A percentile compares a stretch with the other conserved stretches of the same genome.
These are phyloP conservation scores for Cystobasidium pallidum DNA, from an alignment of 1,284 basidiomycete species.

Conservation along the genomic window DNA sequence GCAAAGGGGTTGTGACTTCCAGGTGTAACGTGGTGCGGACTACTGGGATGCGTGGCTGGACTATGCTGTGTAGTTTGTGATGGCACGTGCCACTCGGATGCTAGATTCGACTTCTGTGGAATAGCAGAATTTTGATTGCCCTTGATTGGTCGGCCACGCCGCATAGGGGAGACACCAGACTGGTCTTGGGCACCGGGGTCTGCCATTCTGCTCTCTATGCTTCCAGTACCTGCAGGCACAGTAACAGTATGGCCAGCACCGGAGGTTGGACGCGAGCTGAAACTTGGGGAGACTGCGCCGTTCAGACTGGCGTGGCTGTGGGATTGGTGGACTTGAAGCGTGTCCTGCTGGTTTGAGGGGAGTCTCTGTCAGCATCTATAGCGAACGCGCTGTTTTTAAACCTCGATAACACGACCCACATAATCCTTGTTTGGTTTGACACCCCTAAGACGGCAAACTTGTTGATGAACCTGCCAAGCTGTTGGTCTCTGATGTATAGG, in stretches of 20 bases:
- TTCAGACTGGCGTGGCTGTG: conserved; percentile 26
- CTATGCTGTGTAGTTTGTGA: not conserved
- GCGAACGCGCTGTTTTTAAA: not conserved
- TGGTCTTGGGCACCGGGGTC: conserved; percentile 30
- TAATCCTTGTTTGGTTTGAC: conserved; percentile 46
- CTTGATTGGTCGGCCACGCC: conserved; percentile 56
- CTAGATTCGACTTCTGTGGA: not conserved
- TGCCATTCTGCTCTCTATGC: not conserved
- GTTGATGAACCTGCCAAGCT: conserved; percentile 55
- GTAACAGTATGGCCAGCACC: conserved; percentile 27
- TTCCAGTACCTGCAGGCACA: not conserved
- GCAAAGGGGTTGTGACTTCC: conserved; percentile 1
- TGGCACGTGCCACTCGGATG: conserved; percentile 13
- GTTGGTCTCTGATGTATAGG: conserved; percentile 49
- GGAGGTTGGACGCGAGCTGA: conserved; percentile 27
- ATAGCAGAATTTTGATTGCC: conserved; percentile 10
- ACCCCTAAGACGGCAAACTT: conserved; percentile 52
- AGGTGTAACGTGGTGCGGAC: not conserved
- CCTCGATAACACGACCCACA: conserved; percentile 21
- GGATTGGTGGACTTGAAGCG: conserved; percentile 10
- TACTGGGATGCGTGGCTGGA: not conserved
- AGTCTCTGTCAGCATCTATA: not conserved
- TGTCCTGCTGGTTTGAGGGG: not conserved
- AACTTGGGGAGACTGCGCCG: conserved; percentile 34
- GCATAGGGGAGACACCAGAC: conserved; percentile 56